Percentiles rank a stretch among this genome's conserved stretches.
These are phyloP conservation scores for Pythium brachiatum DNA, from an alignment of 352 stramenopile species.

Conservation along the genomic window DNA sequence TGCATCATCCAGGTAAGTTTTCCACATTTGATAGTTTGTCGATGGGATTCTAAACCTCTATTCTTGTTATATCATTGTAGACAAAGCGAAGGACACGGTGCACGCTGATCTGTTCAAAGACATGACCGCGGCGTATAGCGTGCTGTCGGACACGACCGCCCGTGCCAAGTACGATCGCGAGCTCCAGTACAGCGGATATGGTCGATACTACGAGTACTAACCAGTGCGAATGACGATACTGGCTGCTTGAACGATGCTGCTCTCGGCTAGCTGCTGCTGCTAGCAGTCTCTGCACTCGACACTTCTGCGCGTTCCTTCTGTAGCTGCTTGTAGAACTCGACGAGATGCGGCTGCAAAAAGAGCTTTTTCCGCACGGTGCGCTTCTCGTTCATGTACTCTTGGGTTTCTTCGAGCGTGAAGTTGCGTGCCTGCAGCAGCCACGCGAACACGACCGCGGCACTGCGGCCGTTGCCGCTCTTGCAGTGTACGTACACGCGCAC, in stretches of 20 bases:
- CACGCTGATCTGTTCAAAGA: conserved; percentile 81
- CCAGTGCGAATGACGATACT: not conserved
- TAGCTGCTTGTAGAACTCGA: conserved; percentile 70
- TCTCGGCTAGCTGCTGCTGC: conserved; percentile 5
- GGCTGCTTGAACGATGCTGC: not conserved
- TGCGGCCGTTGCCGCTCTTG: conserved; percentile 94
- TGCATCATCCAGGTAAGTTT: conserved; percentile 78
- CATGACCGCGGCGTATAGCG: conserved; percentile 83
- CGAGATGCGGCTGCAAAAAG: conserved; percentile 86
- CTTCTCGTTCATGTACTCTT: conserved; percentile 87
- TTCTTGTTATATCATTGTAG: conserved; percentile 24
- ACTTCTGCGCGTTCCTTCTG: conserved; percentile 11
- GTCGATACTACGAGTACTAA: conserved; percentile 43
- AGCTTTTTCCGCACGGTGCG: conserved; percentile 88
- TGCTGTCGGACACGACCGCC: conserved; percentile 60
- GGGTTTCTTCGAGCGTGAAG: conserved; percentile 76
- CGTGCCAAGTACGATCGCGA: conserved; percentile 76
- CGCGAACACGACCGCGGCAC: conserved; percentile 88
- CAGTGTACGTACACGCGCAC: conserved; percentile 96
- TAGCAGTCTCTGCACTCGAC: not conserved
- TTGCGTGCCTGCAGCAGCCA: conserved; percentile 83
- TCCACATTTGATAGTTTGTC: not conserved
- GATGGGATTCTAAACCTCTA: not conserved
- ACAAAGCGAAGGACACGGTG: conserved; percentile 66
- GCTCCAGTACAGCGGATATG: conserved; percentile 57